Percentiles rank a stretch among this genome's conserved stretches.
phyloP scores from a whole-genome alignment of 1,139 yeast species.

The Yamadazyma spencermartinsiae region DNA sequence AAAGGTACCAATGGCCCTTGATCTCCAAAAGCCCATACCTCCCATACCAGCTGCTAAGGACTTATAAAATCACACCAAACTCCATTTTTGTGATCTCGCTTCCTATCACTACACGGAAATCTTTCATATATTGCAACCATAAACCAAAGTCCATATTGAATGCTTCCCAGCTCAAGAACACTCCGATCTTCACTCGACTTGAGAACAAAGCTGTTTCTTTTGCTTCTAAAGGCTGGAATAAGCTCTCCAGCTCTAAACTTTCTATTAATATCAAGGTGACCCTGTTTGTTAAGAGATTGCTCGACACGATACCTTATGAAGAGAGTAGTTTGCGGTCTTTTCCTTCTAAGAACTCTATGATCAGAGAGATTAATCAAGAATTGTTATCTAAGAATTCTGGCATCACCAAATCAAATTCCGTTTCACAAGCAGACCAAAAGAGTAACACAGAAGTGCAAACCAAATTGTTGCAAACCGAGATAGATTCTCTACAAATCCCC shows the following conservation, averaged over 20 bases:
- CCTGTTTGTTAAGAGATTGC: constrained; percentile 30
- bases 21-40: no score
- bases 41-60: no score
- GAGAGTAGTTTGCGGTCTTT: constrained; percentile 53
- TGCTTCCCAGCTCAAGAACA: constrained; percentile 25
- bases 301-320: constrained; percentile 51
- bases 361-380: constrained; percentile 43
- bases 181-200: constrained; percentile 36
- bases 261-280: constrained; percentile 43
- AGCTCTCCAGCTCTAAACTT: constrained; percentile 38
- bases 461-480: constrained; percentile 32
- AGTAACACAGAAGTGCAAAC: constrained; percentile 1
- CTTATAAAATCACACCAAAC: constrained; percentile 8
- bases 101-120: constrained; percentile 58
- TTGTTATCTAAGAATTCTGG: no score
- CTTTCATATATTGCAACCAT: constrained; percentile 63
- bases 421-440: no score
- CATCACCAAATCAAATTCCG: no score
- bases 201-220: constrained; percentile 39
- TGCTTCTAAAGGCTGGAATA: constrained; percentile 49
- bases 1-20: no score
- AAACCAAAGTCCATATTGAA: constrained; percentile 30
- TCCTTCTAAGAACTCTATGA: constrained; percentile 50
- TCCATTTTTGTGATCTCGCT: constrained; percentile 55
- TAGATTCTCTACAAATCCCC: constrained; percentile 29